Base-by-base conservation (phyloP, 140 eudicot genomes). In the Anethum foeniculum region DNA sequence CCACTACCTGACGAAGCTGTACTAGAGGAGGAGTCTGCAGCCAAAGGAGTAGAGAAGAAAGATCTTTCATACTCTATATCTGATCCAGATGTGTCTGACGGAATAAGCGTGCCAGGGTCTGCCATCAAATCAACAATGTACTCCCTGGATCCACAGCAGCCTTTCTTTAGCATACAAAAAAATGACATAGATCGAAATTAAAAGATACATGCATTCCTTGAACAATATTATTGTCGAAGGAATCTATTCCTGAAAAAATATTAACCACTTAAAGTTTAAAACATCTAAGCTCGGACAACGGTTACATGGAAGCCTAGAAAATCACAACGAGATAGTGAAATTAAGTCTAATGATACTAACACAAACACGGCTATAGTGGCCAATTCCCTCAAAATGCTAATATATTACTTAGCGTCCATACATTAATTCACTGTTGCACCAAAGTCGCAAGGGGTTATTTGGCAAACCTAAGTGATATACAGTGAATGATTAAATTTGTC, bases 101-200 rank as follows among this genome's bases (percentile, higher is more conserved):
- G 97, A 82, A 95, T 95, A 23, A 95, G 92, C 23, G 97, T 94
- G 82, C 98, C 98, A 11, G 98, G 98, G 68, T 90, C 97, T 23
- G 97, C 94, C 97, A 92, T 92, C 52, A 94, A 65, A 83, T 94
- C 98, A 87, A 94, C 95, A 84, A 94, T 94, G 87, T 90, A 95
- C 82, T 95, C 99, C 97, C 99, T 95, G 91, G 30, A 89, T 79
- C 72, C 46, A 79, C 79, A 81, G 47, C 36, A 78, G 68, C 49
- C 62, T 76, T 64, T 56, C 51, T 38, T 38, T 80, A 62, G 76
- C 67, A 12, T 41, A 43, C 49, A 76, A 36, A 79, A 38, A 54
- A 68, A 41, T 60, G 58, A 30, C 23, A 81, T 80, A 67, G 28
- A 76, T 46, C 18, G 6, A 73, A 41, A 23, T 78, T 28, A n/a